A percentile compares a stretch with the other conserved stretches of the same genome.
phyloP scores from a whole-genome alignment of 441 rosid species.

The Kokia cookei region DNA sequence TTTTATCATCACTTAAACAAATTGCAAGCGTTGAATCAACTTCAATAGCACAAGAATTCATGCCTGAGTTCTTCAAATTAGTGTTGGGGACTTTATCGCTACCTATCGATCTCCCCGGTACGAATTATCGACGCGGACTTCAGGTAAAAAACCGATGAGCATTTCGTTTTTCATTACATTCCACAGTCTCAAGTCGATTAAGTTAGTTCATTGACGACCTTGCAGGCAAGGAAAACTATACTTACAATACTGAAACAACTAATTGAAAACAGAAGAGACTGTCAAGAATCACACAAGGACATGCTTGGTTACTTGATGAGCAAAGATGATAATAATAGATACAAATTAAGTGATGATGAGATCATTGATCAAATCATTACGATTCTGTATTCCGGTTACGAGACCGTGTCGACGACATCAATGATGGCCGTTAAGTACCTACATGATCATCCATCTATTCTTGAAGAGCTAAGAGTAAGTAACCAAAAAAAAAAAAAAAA shows the following conservation, averaged over 20 bases:
- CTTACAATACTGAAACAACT: constrained; percentile 48
- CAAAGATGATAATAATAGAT: constrained; percentile 37
- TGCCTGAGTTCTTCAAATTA: constrained; percentile 78
- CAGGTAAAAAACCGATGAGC: constrained; percentile 40
- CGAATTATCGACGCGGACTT: constrained; percentile 60
- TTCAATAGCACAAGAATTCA: constrained; percentile 37
- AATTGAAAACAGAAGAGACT: constrained; percentile 49
- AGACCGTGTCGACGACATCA: constrained; percentile 88
- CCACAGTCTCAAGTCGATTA: not conserved
- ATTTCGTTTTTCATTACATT: not conserved
- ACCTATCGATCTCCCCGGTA: constrained; percentile 78
- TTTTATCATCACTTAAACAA: constrained; percentile 70
- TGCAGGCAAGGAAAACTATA: constrained; percentile 74
- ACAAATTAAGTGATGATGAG: constrained; percentile 53
- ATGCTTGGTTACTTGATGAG: constrained; percentile 76
- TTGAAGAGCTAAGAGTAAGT: constrained; percentile 71
- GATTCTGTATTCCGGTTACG: constrained; percentile 80
- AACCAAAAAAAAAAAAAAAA: not conserved
- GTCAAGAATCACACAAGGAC: constrained; percentile 42
- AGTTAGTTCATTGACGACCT: not conserved
- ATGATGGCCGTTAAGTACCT: constrained; percentile 92
- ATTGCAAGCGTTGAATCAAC: constrained; percentile 53
- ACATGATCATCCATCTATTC: constrained; percentile 75
- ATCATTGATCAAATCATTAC: constrained; percentile 86
- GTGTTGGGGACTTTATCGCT: constrained; percentile 77